A percentile compares a stretch with the other conserved stretches of the same genome.
Conservation (phyloP, 306 rosid genomes). For the Cotoneaster glaucophyllus region DNA sequence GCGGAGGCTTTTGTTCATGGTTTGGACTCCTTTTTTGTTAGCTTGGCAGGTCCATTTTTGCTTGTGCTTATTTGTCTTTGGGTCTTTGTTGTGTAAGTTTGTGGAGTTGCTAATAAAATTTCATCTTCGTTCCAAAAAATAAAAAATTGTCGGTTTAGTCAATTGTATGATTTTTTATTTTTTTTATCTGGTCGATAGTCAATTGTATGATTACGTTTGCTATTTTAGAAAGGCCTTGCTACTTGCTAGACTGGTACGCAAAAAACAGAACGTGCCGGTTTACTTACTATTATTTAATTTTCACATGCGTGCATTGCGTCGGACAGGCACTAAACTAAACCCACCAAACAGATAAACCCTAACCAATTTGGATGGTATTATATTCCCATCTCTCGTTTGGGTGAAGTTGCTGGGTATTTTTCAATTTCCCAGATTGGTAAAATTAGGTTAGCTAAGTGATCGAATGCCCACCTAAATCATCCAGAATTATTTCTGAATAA, state of each 20-base stretch:
- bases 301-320: neutral
- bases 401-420: neutral
- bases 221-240: neutral
- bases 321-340: neutral
- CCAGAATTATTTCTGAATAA: neutral
- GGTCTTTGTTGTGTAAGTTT: too few species aligned
- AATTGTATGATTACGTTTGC: neutral
- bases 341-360: neutral
- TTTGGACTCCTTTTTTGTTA: too few species aligned
- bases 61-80: too few species aligned
- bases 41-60: too few species aligned
- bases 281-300: neutral
- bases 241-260: neutral
- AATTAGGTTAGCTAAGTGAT: conserved; percentile 3
- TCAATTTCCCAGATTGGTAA: neutral
- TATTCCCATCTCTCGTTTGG: neutral
- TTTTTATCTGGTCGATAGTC: neutral
- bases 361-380: neutral
- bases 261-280: neutral
- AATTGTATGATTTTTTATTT: too few species aligned
- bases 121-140: too few species aligned
- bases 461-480: neutral
- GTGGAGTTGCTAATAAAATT: too few species aligned
- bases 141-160: too few species aligned
- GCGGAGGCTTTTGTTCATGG: too few species aligned